phyloP scores from a whole-genome alignment of 1,284 basidiomycete species.

The Porogramme epimiltina region DNA sequence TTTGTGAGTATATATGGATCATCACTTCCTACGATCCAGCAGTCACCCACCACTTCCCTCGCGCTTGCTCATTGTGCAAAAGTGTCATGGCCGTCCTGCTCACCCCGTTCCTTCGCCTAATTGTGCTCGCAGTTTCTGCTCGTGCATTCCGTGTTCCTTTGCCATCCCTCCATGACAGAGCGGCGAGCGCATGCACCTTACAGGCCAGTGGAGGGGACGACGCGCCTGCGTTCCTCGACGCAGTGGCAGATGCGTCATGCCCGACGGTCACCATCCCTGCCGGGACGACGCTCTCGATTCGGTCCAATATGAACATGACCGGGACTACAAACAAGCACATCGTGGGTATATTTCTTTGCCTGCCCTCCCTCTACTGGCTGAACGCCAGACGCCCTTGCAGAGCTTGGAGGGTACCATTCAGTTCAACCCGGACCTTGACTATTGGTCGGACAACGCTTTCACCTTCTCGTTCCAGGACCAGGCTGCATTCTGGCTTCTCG shows the following conservation, averaged over 20 bases:
- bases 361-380: not conserved
- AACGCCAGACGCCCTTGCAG: slow-evolving; percentile 28
- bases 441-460: slow-evolving; percentile 59
- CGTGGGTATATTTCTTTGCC: slow-evolving; percentile 33
- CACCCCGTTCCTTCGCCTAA: no score
- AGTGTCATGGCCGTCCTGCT: no score
- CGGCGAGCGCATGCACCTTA: slow-evolving; percentile 37
- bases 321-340: slow-evolving; percentile 51
- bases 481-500: slow-evolving; percentile 64
- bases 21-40: no score
- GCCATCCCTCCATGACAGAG: no score
- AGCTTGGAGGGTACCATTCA: slow-evolving; percentile 51
- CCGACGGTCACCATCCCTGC: slow-evolving; percentile 46
- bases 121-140: no score
- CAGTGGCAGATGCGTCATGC: slow-evolving; percentile 42
- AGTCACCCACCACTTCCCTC: no score
- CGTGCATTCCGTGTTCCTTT: no score
- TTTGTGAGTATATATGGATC: no score
- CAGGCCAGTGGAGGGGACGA: slow-evolving; percentile 52
- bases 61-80: no score
- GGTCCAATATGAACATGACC: slow-evolving; percentile 55
- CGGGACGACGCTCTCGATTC: slow-evolving; percentile 51
- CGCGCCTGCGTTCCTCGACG: slow-evolving; percentile 47
- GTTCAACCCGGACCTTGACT: slow-evolving; percentile 52
- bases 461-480: slow-evolving; percentile 58